Evolutionary conservation across 2,329 filamentous ascomycete species (phyloP), one percentile per base, ranked within the genome.

Genomic region (Nemania sp.): DNA sequence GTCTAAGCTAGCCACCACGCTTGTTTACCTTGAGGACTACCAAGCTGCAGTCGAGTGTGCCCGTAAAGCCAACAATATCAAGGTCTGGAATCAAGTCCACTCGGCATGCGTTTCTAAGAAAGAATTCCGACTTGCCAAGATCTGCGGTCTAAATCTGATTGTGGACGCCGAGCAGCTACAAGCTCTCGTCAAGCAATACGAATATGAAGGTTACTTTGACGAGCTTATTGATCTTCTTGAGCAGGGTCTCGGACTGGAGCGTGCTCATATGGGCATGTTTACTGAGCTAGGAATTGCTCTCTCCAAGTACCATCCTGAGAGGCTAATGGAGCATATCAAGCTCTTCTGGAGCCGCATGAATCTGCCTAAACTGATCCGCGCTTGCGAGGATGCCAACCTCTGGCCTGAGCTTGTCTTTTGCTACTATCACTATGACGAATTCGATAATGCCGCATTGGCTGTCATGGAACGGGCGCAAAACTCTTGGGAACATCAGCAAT

Each of bases 41-140:
- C 95, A 99, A 75, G 91, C 91, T 64, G 94, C 94, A 40, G 94
- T 99, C 36, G 94, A 99, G 72, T 97, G 91, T 68, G 94, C 95
- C 22, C 90, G 94, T 72, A 97, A 99, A 78, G 94, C 94, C 66
- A 99, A 97, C 80, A 97, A 91, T 74, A 92, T 97, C 75, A 97
- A 96, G 79, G 94, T 99, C 47, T 99, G 94, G 94, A 96, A 94
- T 76, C 90, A 99, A 75, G 94, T 99, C 64, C 95, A 97, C 75
- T 89, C 91, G 69, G 94, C 93, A 19, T 99, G 94, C 70, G 90
- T 99, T 62, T 85, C 84, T 59, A 99, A 97, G 85, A 97, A 96
- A 79, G 94, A 99, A 72, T 99, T 99, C 85, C 90, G 93, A 58
- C 88, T 99, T 56, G 94, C 95, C 22, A 94, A 97, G 77, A 99